Evolutionary conservation across 176 grass and related monocot species (phyloP).

Genomic region (Chrysopogon serrulatus): DNA sequence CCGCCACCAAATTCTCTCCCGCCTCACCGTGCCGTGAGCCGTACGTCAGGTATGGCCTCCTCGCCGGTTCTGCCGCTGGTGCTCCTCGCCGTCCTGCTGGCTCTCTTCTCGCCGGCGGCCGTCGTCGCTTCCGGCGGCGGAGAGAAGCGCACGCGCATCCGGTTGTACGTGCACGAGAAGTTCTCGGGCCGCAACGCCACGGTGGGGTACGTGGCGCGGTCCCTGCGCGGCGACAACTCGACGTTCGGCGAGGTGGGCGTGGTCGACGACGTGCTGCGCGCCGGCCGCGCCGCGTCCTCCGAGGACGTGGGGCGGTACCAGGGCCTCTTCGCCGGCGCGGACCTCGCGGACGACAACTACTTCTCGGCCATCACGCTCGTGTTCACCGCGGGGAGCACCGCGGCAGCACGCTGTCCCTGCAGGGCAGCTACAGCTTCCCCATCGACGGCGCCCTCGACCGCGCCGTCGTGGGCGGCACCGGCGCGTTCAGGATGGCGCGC

Average conservation of each 20-base stretch:
- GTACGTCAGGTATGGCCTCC: neutral
- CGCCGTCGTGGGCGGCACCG: conserved; percentile 16
- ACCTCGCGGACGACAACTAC: neutral
- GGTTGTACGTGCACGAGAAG: conserved; percentile 31
- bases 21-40: neutral
- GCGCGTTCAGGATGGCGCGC: conserved; percentile 18
- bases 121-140: neutral
- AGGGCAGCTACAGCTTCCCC: neutral
- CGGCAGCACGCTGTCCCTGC: conserved; percentile 24
- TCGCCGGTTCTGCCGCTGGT: neutral
- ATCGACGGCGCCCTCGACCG: neutral
- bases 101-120: neutral
- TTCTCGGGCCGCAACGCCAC: conserved; percentile 6
- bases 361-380: neutral
- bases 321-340: conserved; percentile 20
- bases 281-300: neutral
- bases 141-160: neutral
- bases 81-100: neutral
- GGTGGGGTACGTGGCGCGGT: neutral
- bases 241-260: conserved; percentile 23
- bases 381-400: neutral
- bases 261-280: conserved; percentile 28
- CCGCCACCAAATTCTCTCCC: neutral
- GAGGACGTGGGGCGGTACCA: neutral
- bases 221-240: neutral